Base-by-base conservation (phyloP, 1,284 basidiomycete genomes). In the Microbotryomycetes sp. region DNA sequence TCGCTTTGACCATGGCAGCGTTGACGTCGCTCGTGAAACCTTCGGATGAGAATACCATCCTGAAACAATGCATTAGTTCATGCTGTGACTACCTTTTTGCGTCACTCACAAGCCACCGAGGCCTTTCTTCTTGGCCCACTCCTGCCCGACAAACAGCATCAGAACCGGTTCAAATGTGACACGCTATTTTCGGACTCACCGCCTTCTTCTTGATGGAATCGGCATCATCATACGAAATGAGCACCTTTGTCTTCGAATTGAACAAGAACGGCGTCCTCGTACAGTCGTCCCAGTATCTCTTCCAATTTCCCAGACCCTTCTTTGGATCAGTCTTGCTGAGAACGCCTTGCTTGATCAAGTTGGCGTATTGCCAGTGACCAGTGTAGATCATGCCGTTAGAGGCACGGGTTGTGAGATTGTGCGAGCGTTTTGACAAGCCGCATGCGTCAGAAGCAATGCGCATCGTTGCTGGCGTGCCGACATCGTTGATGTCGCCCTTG, bases 201-300 rank as follows among this genome's bases (percentile, higher is more conserved):
- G 89, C 83, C 73, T 91, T 91, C 63, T 82, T 81, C 73, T 83
- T 87, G 55, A 89, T 83, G 35, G 88, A 76, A 0, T 84, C 83
- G 1, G 76, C 67, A 27, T 83, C 75, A 41, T 81, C 77, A 76
- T 82, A 84, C 1, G 61, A 52, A 46, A 60, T 46, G n/a, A 54
- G 57, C 16, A 47, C 21, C 28, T 28, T 46, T 0, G 45, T 47
- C 35, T 49, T 21, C 1, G 52, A 21, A 35, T 57, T 60, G 58
- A 62, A 62, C 27, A 66, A 58, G 53, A 62, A 52, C 2, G 64
- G 64, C 1, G 60, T 60, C 18, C 45, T n/a, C 21, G 62, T 64
- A 45, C 62, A 64, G 9, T 21, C 18, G 35, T 64, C 62, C n/a
- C 23, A 64, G 46, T 61, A 50, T 16, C 60, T 49, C 23, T 9